Percentiles rank a stretch among this genome's conserved stretches.
These are phyloP conservation scores for Maudiozyma serrabonitensis DNA, from an alignment of 805 yeast genomes.

Conservation along the genomic window DNA sequence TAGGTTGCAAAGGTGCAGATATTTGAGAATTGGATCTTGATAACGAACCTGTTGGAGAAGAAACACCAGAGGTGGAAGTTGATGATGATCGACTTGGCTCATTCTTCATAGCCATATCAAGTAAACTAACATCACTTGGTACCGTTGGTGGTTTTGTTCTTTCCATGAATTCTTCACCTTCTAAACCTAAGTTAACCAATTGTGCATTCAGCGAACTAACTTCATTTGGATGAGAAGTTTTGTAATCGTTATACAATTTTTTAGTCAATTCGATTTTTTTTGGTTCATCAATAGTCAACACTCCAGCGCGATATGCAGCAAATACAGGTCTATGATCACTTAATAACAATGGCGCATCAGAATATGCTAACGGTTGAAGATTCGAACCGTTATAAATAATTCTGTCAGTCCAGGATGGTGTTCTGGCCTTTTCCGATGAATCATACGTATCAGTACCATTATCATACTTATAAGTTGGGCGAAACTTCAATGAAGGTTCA, in stretches of 20 bases:
- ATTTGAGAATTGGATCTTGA: conserved; percentile 3
- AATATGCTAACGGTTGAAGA: conserved; percentile 57
- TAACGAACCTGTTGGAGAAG: background rate
- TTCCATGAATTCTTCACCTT: conserved; percentile 3
- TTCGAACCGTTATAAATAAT: conserved; percentile 54
- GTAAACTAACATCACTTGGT: conserved; percentile 5
- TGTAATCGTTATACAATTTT: conserved; percentile 51
- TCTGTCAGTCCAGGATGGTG: conserved; percentile 96
- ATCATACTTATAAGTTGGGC: conserved; percentile 90
- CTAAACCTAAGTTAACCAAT: conserved; percentile 11
- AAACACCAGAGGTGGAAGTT: background rate
- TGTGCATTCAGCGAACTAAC: conserved; percentile 13
- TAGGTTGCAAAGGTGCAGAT: conserved; percentile 7
- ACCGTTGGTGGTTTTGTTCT: background rate
- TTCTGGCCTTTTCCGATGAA: conserved; percentile 82
- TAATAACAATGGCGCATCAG: conserved; percentile 49
- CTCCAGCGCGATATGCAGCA: conserved; percentile 60
- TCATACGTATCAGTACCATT: conserved; percentile 75
- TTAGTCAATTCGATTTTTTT: conserved; percentile 45
- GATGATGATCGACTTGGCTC: background rate
- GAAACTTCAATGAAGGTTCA: conserved; percentile 68
- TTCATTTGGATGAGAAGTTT: conserved; percentile 29
- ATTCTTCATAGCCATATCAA: conserved; percentile 6
- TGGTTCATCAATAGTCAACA: conserved; percentile 58
- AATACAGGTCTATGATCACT: conserved; percentile 94